Conservation (phyloP, 2,329 filamentous ascomycete genomes). For the Davidsoniella virescens region DNA sequence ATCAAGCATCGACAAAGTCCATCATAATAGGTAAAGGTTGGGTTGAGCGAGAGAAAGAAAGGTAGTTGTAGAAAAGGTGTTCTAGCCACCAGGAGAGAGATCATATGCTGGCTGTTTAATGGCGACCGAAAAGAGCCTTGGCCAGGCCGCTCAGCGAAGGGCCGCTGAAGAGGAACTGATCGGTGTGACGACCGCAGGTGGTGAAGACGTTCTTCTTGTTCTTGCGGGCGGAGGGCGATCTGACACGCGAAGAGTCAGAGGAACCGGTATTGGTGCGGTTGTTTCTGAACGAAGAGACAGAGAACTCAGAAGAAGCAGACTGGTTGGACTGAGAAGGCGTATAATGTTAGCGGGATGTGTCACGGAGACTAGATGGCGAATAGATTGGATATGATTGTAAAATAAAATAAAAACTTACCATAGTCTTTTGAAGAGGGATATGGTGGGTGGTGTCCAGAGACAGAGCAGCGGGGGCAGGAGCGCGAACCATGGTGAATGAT, state of each 20-base stretch:
- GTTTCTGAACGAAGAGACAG: background rate
- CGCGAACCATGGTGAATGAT: slow-evolving; percentile 5
- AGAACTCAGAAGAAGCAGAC: slow-evolving; percentile 6
- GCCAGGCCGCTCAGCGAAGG: slow-evolving; percentile 29
- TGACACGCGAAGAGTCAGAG: background rate
- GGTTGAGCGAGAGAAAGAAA: background rate
- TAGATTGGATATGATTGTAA: background rate
- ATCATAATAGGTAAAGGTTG: no score
- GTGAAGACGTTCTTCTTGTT: slow-evolving; percentile 36
- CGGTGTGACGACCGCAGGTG: slow-evolving; percentile 37
- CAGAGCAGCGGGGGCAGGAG: slow-evolving; percentile 4
- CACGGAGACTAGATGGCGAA: background rate
- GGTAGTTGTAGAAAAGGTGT: background rate
- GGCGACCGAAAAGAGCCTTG: slow-evolving; percentile 22
- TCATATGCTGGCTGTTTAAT: background rate
- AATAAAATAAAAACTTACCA: no score
- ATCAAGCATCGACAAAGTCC: no score
- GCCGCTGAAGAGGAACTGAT: slow-evolving; percentile 36
- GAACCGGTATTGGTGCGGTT: background rate
- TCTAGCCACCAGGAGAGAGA: background rate
- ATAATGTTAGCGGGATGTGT: slow-evolving; percentile 2
- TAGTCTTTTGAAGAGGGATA: slow-evolving; percentile 3
- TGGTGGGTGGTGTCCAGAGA: background rate
- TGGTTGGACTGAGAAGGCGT: background rate
- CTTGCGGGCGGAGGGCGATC: slow-evolving; percentile 19